Percentiles rank a stretch among this genome's conserved stretches.
phyloP scores from a whole-genome alignment of 345 rosid genomes.

The Abelmoschus esculentus region DNA sequence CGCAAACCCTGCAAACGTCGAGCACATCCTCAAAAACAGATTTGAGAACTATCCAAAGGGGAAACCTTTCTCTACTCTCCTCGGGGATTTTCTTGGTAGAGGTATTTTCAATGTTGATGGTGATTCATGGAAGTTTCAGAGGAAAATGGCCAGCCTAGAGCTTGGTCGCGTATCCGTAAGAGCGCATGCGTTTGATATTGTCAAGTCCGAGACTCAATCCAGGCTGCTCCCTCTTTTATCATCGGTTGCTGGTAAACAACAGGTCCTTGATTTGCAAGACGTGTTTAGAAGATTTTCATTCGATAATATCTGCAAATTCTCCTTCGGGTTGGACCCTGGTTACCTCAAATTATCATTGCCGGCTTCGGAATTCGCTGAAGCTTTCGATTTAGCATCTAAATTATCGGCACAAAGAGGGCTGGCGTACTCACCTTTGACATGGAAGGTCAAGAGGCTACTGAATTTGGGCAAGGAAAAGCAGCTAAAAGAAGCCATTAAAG shows the following conservation, averaged over 20 bases:
- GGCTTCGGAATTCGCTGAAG: neutral
- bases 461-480: neutral
- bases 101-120: slow-evolving; percentile 73
- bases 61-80: slow-evolving; percentile 38
- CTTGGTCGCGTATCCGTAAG: slow-evolving; percentile 33
- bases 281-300: slow-evolving; percentile 33
- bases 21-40: slow-evolving; percentile 45
- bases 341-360: slow-evolving; percentile 32
- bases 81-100: slow-evolving; percentile 38
- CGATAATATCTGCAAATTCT: neutral
- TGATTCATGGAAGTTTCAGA: slow-evolving; percentile 50
- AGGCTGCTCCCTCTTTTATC: neutral
- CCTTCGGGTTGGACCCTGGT: neutral
- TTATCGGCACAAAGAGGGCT: neutral
- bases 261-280: slow-evolving; percentile 18
- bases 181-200: no score
- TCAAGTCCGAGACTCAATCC: neutral
- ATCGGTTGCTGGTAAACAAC: neutral
- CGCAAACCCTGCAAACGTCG: neutral
- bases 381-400: neutral
- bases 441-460: neutral
- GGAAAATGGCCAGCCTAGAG: slow-evolving; percentile 57
- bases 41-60: slow-evolving; percentile 70
- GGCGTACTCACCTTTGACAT: neutral
- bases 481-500: neutral